A percentile compares a stretch with the other conserved stretches of the same genome.
phyloP scores from a whole-genome alignment of 1,284 basidiomycete species.

The Cryptococcus jaspeensis region DNA sequence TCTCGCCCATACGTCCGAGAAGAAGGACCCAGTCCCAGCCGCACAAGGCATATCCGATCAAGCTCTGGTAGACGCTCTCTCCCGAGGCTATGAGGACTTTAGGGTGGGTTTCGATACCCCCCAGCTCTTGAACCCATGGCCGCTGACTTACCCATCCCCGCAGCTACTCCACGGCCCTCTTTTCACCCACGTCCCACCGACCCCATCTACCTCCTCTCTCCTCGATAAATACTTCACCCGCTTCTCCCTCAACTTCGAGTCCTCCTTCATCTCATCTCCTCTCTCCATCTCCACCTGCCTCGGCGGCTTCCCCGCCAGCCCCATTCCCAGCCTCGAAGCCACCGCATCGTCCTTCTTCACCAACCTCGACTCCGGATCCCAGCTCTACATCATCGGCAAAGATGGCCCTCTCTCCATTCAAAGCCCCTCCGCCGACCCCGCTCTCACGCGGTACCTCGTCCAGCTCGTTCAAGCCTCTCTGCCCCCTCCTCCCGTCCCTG shows the following conservation, averaged over 20 bases:
- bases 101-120: constrained; percentile 33
- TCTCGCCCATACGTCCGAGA: constrained; percentile 18
- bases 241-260: constrained; percentile 40
- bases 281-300: constrained; percentile 25
- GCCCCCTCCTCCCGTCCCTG: constrained; percentile 8
- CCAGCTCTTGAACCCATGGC: background rate
- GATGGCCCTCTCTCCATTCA: constrained; percentile 22
- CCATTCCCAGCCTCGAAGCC: background rate
- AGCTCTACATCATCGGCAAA: constrained; percentile 10
- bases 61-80: constrained; percentile 33
- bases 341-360: background rate
- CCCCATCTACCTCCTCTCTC: constrained; percentile 16
- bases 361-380: background rate
- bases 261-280: constrained; percentile 19
- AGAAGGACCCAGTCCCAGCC: constrained; percentile 14
- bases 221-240: constrained; percentile 44
- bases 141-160: background rate
- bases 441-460: constrained; percentile 27
- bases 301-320: constrained; percentile 17
- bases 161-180: constrained; percentile 39
- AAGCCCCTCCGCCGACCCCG: background rate
- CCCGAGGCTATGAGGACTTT: constrained; percentile 44
- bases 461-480: constrained; percentile 16
- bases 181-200: constrained; percentile 16
- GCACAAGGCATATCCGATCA: constrained; percentile 34